A percentile compares a stretch with the other conserved stretches of the same genome.
These are phyloP conservation scores for Haplographium delicatum DNA, from an alignment of 495 filamentous ascomycete species.

Conservation along the genomic window DNA sequence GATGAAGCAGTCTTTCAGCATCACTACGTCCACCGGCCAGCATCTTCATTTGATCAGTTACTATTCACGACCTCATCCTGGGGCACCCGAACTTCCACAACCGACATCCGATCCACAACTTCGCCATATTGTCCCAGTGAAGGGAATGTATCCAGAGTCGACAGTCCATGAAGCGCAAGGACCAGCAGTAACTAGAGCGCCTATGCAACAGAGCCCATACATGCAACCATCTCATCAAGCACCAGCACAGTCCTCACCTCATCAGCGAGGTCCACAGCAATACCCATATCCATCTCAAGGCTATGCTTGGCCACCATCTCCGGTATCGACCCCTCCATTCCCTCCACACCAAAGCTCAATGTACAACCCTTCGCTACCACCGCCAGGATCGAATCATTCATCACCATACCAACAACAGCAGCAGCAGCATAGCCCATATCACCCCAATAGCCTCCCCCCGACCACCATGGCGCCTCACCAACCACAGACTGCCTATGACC, in stretches of 20 bases:
- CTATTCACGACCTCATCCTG: conserved; percentile 71
- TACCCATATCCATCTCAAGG: conserved; percentile 37
- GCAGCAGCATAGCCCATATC: conserved; percentile 27
- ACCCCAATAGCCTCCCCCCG: conserved; percentile 10
- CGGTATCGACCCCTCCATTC: conserved; percentile 40
- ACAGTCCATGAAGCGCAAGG: conserved; percentile 74
- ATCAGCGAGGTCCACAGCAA: conserved; percentile 22
- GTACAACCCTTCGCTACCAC: conserved; percentile 20
- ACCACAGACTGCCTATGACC: conserved; percentile 18
- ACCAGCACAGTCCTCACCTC: conserved; percentile 40
- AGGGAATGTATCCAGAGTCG: conserved; percentile 95
- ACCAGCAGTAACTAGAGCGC: conserved; percentile 40
- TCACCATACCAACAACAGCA: conserved; percentile 23
- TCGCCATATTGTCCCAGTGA: conserved; percentile 75
- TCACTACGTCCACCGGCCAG: conserved; percentile 82
- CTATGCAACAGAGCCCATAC: conserved; percentile 40
- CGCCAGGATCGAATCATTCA: conserved; percentile 16
- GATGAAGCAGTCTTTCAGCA: conserved; percentile 99
- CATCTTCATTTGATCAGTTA: conserved; percentile 97
- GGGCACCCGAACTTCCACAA: conserved; percentile 61
- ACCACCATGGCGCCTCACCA: conserved; percentile 7
- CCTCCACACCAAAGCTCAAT: conserved; percentile 19
- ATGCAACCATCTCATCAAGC: conserved; percentile 35
- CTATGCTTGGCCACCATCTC: conserved; percentile 64
- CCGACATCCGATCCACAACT: conserved; percentile 77